Evolutionary conservation across 768 basidiomycete species (phyloP), one percentile per base, ranked within the genome.

Genomic region (Ramaria rubella): DNA sequence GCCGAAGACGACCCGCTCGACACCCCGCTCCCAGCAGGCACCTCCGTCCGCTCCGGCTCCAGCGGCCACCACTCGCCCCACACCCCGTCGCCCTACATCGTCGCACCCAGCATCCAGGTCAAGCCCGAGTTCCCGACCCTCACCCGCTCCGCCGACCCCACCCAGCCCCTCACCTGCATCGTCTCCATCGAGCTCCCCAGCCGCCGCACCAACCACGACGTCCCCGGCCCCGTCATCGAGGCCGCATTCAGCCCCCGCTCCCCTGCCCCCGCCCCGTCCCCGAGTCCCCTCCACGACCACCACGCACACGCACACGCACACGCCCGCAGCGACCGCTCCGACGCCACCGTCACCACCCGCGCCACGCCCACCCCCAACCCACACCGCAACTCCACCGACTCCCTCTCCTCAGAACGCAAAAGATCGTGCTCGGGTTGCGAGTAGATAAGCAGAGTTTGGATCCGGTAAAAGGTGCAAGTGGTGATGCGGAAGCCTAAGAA

Each of bases 21-120:
- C 58, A 74, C 79, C 52, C 70, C 72, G 23, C 66, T 70, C 53
- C 59, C 50, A 1, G 79, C 81, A 48, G 70, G 77, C 61, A 80
- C 75, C 62, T 81, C 80, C 21, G 67, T 66, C 24, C 70, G 72
- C 49, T 69, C 67, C 52, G 34, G 24, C 26, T 64, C 49, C 77
- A 80, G 21, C 77, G 83, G 56, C 68, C 78, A 23, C 76, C 79
- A 57, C n/a, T n/a, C n/a, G n/a, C 5, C 49, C 24, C 54, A 58
- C 43, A 48, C 55, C 38, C 29, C 57, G n/a, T 38, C 51, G 15
- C 49, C 36, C 2, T 91, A 89, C 65, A 81, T 98, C 61, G 87
- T 96, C 65, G 84, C 93, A 1, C 96, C 96, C 6, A 85, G 87
- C 24, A 96, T 99, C 65, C 88, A 91, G 68, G 90, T 97, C 65